Evolutionary conservation across 345 rosid genomes (phyloP), one percentile per base, ranked within the genome.

Genomic region (Mangifera indica): DNA sequence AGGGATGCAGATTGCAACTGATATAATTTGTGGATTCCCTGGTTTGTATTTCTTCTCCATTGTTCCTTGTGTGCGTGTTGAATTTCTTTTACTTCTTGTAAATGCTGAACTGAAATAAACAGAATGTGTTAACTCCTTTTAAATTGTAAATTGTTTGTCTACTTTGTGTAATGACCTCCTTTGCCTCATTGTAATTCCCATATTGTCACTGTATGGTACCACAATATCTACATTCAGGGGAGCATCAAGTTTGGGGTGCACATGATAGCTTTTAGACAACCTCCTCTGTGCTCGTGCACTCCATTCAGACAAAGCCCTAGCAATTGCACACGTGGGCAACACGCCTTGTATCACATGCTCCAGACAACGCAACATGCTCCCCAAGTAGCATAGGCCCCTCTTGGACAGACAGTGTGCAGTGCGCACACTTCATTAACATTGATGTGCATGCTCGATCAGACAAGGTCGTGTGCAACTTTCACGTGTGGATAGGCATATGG

Each of bases 1-100:
- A 0, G 98, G 91, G 63, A 91, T 95, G 93, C 98, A 95, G 86
- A 89, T 95, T 80, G 99, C 96, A 67, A 95, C 99, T 54, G 98
- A 92, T 80, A 86, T 95, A 78, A 95, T 89, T 64, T 91, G 96
- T 67, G 98, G 99, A 75, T 95, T 95, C 76, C 99, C 99, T 61
- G 96, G 98, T 95, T 62, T 81, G 93, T 81, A 21, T 72, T 24
- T 37, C 42, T 37, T 37, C 42, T 37, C 42, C 42, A 37, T 37
- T 76, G 32, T 20, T 32, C 21, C 54, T 59, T 18, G 7, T 51
- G 57, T 53, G 51, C 14, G 18, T 24, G 72, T 24, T 7, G 14
- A 22, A 8, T 13, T 69, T 51, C 24, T 24, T 17, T 22, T n/a
- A 15, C 66, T 62, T 24, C 66, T 62, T 24, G 3, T 37, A 69